Evolutionary conservation across 1,284 basidiomycete genomes (phyloP).

Genomic region (Phylloboletellus chloephorus): DNA sequence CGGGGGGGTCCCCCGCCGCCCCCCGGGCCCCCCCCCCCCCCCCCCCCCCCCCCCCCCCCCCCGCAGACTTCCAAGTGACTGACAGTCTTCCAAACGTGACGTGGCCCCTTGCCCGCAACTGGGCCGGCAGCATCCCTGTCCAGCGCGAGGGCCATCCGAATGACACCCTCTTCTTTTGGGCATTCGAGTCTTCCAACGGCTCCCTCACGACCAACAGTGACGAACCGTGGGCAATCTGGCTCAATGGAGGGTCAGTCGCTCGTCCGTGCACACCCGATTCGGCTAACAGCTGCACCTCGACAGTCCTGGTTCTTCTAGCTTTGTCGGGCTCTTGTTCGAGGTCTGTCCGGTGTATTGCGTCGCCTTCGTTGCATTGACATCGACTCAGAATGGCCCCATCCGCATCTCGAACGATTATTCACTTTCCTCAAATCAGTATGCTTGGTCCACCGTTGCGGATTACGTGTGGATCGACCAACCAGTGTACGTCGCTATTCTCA

Average conservation of each 20-base stretch:
- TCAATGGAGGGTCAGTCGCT: conserved; percentile 65
- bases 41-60: too few relatives aligned
- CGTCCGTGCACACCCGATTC: not conserved
- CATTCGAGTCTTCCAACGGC: conserved; percentile 54
- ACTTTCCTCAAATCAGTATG: conserved; percentile 45
- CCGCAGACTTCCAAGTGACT: conserved; percentile 52
- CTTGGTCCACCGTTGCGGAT: conserved; percentile 59
- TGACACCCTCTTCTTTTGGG: conserved; percentile 70
- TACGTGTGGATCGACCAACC: conserved; percentile 72
- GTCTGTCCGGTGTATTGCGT: conserved; percentile 30
- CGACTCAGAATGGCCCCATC: conserved; percentile 60
- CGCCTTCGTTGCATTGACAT: not conserved
- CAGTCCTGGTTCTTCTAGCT: conserved; percentile 66
- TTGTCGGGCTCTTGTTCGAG: conserved; percentile 60
- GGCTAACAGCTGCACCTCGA: conserved; percentile 1
- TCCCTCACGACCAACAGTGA: conserved; percentile 46
- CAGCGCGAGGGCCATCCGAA: conserved; percentile 61
- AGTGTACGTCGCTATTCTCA: conserved; percentile 40
- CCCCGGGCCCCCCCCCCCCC: too few relatives aligned
- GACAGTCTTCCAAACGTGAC: conserved; percentile 58
- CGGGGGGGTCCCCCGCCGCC: too few relatives aligned
- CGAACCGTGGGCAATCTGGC: conserved; percentile 72
- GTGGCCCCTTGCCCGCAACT: conserved; percentile 50
- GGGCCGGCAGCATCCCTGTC: conserved; percentile 65
- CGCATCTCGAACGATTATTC: conserved; percentile 47